A percentile compares a stretch with the other conserved stretches of the same genome.
Conservation (phyloP, 116 monocot species). For the Dioscorea cayenensis region DNA sequence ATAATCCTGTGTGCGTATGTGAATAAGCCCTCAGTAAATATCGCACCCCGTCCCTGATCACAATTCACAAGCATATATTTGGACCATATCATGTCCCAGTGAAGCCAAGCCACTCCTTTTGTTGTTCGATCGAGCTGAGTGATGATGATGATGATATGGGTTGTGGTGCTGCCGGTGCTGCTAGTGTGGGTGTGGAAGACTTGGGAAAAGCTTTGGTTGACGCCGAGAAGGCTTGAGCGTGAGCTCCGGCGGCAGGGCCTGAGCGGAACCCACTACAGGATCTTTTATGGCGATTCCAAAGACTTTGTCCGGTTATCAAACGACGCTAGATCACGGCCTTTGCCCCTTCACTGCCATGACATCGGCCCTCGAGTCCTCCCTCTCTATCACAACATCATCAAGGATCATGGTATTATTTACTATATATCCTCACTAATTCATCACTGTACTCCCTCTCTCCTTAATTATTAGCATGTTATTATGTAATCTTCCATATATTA, state of each 20-base stretch:
- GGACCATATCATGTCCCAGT: too few species aligned
- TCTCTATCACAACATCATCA: not conserved
- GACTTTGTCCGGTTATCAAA: not conserved
- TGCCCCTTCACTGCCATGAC: not conserved
- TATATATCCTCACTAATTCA: not conserved
- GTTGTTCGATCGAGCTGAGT: too few species aligned
- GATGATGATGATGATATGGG: not conserved
- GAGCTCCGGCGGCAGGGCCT: constrained; percentile 13
- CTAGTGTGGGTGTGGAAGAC: not conserved
- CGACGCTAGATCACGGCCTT: constrained; percentile 7
- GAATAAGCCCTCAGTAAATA: too few species aligned
- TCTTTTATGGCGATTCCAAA: constrained; percentile 3
- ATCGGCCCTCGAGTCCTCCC: constrained; percentile 2
- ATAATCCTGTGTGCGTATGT: too few species aligned
- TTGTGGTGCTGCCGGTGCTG: not conserved
- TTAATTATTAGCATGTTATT: not conserved
- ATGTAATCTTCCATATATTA: too few species aligned
- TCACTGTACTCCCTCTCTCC: not conserved
- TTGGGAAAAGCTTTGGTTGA: constrained; percentile 2
- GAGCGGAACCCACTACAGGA: constrained; percentile 2
- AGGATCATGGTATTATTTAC: not conserved
- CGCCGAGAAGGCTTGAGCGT: constrained; percentile 7
- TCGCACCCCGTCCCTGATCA: too few species aligned
- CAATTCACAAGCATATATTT: too few species aligned
- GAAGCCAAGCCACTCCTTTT: too few species aligned